phyloP scores from a whole-genome alignment of 1,284 basidiomycete species.

The Papiliotrema terrestris region DNA sequence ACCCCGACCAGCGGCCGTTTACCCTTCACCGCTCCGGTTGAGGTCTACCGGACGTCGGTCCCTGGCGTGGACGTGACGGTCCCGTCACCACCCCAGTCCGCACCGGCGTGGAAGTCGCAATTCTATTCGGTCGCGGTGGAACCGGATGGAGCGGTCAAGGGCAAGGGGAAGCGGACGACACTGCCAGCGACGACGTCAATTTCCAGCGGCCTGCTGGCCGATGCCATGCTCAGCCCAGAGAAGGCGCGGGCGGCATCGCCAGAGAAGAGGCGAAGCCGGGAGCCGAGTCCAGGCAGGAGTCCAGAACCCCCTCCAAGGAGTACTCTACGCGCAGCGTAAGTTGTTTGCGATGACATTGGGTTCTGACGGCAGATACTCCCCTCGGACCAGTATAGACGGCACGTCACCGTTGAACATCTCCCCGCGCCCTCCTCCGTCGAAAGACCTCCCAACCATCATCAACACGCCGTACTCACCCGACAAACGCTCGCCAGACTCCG shows the following conservation, averaged over 20 bases:
- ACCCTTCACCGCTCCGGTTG: slow-evolving; percentile 4
- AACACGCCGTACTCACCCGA: slow-evolving; percentile 48
- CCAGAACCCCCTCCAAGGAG: slow-evolving; percentile 45
- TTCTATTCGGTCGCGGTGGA: slow-evolving; percentile 17
- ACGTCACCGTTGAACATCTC: not conserved
- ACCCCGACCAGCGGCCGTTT: slow-evolving; percentile 11
- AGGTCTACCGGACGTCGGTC: not conserved
- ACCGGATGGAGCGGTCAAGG: slow-evolving; percentile 20
- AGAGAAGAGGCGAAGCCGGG: not conserved
- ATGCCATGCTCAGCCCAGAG: slow-evolving; percentile 10
- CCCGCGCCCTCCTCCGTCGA: not conserved
- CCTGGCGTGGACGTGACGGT: not conserved
- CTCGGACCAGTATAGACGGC: not conserved
- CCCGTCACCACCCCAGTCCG: slow-evolving; percentile 8
- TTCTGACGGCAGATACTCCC: slow-evolving; percentile 1
- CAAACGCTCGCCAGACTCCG: slow-evolving; percentile 53
- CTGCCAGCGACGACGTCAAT: slow-evolving; percentile 17
- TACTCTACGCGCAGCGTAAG: slow-evolving; percentile 33
- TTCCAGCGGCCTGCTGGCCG: slow-evolving; percentile 7
- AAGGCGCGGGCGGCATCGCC: not conserved
- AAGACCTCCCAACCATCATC: slow-evolving; percentile 39
- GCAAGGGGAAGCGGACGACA: slow-evolving; percentile 19
- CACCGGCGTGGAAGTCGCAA: slow-evolving; percentile 22
- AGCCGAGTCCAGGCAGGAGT: slow-evolving; percentile 16
- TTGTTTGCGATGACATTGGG: not conserved